A percentile compares a stretch with the other conserved stretches of the same genome.
Conservation (phyloP, 306 rosid species). For the Glycine tomentella region DNA sequence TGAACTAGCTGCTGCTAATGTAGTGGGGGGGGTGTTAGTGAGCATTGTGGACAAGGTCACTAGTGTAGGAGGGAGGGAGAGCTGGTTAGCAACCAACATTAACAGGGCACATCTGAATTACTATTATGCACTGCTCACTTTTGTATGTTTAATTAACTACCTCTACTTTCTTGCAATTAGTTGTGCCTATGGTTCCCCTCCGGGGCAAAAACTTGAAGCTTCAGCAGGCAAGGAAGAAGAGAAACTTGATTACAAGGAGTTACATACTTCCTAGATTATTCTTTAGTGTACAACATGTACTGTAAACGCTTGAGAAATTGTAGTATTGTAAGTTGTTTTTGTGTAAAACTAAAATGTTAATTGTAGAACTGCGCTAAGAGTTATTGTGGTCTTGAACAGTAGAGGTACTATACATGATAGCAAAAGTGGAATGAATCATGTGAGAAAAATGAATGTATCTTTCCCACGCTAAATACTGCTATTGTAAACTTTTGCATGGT, state of each 20-base stretch:
- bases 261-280: conserved; percentile 46
- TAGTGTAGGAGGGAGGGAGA: conserved; percentile 49
- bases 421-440: neutral
- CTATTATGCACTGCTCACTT: conserved; percentile 48
- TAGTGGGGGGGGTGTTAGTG: conserved; percentile 43
- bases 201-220: conserved; percentile 24
- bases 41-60: conserved; percentile 49
- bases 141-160: conserved; percentile 48
- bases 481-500: neutral
- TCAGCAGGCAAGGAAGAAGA: conserved; percentile 41
- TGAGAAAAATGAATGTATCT: no score
- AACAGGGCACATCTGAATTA: conserved; percentile 58
- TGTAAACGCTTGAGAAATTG: neutral
- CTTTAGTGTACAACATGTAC: neutral
- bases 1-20: conserved; percentile 46
- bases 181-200: conserved; percentile 49
- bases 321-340: neutral
- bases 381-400: neutral
- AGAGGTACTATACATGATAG: neutral
- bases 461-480: no score
- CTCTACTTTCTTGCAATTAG: conserved; percentile 54
- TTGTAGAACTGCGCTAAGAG: neutral
- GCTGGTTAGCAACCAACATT: conserved; percentile 64
- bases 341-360: neutral
- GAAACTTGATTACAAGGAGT: conserved; percentile 47